A percentile compares a stretch with the other conserved stretches of the same genome.
Evolutionary conservation across 2,329 filamentous ascomycete species (phyloP).

Genomic region (Epichloe glyceriae): DNA sequence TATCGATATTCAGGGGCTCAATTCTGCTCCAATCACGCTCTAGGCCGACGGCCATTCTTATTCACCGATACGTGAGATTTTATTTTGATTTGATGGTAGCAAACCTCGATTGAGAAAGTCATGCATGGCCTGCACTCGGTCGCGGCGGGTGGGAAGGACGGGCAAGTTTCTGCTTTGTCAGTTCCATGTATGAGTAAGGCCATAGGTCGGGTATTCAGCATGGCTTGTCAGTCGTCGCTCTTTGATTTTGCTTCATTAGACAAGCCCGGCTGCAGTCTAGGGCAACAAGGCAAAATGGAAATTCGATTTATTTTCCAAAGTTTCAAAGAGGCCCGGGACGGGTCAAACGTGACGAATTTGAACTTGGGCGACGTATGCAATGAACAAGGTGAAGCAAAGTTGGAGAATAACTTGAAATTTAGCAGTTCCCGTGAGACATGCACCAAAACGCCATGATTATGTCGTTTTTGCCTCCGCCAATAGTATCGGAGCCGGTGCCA

Average conservation of each 20-base stretch:
- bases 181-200: constrained; percentile 13
- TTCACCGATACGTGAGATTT: constrained; percentile 16
- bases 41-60: constrained; percentile 14
- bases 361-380: neutral
- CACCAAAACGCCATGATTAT: neutral
- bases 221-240: constrained; percentile 23
- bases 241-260: constrained; percentile 15
- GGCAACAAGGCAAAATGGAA: constrained; percentile 10
- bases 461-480: neutral
- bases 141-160: constrained; percentile 2
- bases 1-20: constrained; percentile 20
- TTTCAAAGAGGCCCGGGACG: neutral
- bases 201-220: constrained; percentile 18
- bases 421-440: neutral
- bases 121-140: constrained; percentile 3
- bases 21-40: constrained; percentile 14
- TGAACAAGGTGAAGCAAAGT: neutral
- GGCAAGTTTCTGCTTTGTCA: constrained; percentile 6
- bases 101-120: neutral
- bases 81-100: constrained; percentile 9
- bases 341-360: neutral
- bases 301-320: neutral
- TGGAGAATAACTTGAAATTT: neutral
- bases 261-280: constrained; percentile 23
- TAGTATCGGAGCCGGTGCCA: neutral